Percentiles rank a stretch among this genome's conserved stretches.
Conservation (phyloP, 1,284 basidiomycete species). For the Fomitopsis schrenkii region DNA sequence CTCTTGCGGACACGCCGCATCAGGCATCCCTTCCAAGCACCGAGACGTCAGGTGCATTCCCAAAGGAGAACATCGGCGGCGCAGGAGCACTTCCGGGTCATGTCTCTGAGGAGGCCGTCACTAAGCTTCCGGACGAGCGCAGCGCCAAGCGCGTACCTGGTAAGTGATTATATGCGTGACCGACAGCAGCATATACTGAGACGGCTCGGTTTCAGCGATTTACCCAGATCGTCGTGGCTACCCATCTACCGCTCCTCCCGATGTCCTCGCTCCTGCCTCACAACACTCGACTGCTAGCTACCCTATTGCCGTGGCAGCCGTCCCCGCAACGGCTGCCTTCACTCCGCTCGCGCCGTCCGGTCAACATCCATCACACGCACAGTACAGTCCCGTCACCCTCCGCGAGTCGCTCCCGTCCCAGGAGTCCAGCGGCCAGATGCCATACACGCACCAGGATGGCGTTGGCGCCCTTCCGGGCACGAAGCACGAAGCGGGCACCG, state of each 20-base stretch:
- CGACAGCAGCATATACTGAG: not conserved
- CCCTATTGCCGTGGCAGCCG: not conserved
- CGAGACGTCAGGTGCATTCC: conserved; percentile 17
- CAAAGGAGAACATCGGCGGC: conserved; percentile 25
- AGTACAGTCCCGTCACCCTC: not conserved
- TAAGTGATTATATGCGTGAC: not conserved
- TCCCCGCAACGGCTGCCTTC: not conserved
- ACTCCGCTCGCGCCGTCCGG: not conserved
- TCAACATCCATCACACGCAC: not conserved
- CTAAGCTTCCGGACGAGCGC: conserved; percentile 27
- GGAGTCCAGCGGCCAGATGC: conserved; percentile 12
- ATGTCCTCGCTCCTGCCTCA: not conserved
- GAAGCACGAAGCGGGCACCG: conserved; percentile 25
- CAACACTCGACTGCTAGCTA: not conserved
- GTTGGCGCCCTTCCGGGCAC: conserved; percentile 29
- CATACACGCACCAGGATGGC: conserved; percentile 17
- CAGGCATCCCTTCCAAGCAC: conserved; percentile 14
- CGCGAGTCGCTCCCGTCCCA: conserved; percentile 15
- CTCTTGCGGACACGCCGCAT: conserved; percentile 23
- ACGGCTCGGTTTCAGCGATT: not conserved
- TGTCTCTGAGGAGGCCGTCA: conserved; percentile 25
- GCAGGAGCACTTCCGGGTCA: conserved; percentile 29
- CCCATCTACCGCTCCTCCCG: not conserved
- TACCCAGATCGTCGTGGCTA: not conserved
- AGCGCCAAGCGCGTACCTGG: not conserved